Base-by-base conservation (phyloP, 306 rosid species). In the Morella rubra region DNA sequence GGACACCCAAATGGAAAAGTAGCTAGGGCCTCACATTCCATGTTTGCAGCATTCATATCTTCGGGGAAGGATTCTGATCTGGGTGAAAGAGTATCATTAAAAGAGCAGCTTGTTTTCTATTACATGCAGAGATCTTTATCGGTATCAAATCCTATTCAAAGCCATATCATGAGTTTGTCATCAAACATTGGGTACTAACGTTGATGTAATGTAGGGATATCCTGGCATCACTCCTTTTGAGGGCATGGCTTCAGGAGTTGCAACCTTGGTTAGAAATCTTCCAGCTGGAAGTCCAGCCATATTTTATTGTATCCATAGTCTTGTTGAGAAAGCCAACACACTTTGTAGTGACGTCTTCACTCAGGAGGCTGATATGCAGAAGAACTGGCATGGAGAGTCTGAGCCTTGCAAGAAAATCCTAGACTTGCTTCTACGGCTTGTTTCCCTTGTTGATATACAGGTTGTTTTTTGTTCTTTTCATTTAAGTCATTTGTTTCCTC, bases 261-360 rank as follows among this genome's bases (percentile, higher is more conserved):
- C 87, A 68, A 92, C 93, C 59, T 74, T 92, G 83, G 88, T 88
- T 59, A 91, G 90, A 49, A 84, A 90, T 85, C 91, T 94, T 83
- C 98, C 96, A 72, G 97, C 97, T 41, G 96, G 98, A 80, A 92
- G 97, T 80, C 96, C 98, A 56, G 87, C 93, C 74, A 92, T 81
- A 73, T 90, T 90, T 80, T 92, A 86, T 77, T 90, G 97, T 83
- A 75, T 94, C 53, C 85, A 92, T 73, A 83, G 81, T 78, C 93
- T 92, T 50, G 85, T 80, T 52, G 95, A 84, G 74, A 91, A 92
- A 84, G 91, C 91, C 51, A 72, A 73, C 27, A 79, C 44, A 69
- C 90, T 93, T 32, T 87, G 93, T 79, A 81, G 84, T 56, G 86
- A 87, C 81, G 82, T 84, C 74, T 77, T 79, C 68, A 27, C 79